phyloP scores from a whole-genome alignment of 2,329 filamentous ascomycete species.

The Cordyceps cicadae region DNA sequence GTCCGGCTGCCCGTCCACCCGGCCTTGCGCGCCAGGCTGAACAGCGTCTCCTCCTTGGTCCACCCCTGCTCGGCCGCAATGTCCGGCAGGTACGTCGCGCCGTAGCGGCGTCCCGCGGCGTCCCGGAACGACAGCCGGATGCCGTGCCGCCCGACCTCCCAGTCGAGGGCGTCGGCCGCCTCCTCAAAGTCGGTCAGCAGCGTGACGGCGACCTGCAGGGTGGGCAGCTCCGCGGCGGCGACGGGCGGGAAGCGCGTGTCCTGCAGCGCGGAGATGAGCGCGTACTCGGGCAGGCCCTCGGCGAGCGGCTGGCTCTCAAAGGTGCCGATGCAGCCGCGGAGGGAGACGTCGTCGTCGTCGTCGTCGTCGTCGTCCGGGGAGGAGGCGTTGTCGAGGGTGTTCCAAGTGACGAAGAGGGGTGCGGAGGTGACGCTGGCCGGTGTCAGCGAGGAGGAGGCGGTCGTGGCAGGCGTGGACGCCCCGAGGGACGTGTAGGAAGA shows the following conservation, averaged over 20 bases:
- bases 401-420: constrained; percentile 94
- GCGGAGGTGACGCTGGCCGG: constrained; percentile 37
- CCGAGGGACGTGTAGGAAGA: constrained; percentile 28
- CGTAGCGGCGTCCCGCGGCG: constrained; percentile 61
- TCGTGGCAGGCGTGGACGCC: constrained; percentile 32
- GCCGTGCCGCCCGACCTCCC: constrained; percentile 79
- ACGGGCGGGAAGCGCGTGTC: constrained; percentile 56
- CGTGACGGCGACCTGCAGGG: constrained; percentile 61
- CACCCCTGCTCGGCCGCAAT: constrained; percentile 89
- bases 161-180: constrained; percentile 66
- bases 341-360: constrained; percentile 51
- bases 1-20: constrained; percentile 80
- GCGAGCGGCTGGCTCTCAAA: constrained; percentile 72
- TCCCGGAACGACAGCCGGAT: constrained; percentile 79
- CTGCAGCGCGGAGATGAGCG: constrained; percentile 65
- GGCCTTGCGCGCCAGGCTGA: constrained; percentile 88
- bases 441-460: constrained; percentile 24
- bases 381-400: constrained; percentile 44
- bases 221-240: constrained; percentile 43
- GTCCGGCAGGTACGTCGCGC: constrained; percentile 86
- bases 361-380: constrained; percentile 28
- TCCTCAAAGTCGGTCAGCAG: constrained; percentile 81
- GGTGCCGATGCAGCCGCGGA: constrained; percentile 94
- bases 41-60: constrained; percentile 84
- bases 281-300: constrained; percentile 68